Base-by-base conservation (phyloP, 768 basidiomycete species). In the Daedaleopsis nitida region DNA sequence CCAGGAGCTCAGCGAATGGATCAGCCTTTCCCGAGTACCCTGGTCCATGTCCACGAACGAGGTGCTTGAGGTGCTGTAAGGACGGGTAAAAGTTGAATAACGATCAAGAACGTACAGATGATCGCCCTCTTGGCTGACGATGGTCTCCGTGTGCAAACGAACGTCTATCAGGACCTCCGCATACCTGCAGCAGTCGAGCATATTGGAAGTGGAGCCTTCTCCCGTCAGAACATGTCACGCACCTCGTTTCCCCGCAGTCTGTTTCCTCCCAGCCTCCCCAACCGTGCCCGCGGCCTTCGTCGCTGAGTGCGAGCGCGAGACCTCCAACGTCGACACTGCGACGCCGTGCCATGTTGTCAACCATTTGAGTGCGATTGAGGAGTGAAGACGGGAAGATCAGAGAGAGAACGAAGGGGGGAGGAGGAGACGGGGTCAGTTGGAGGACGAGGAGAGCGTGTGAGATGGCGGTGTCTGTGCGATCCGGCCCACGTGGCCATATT, bases 271-370 rank as follows among this genome's bases (percentile, higher is more conserved):
- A 78, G 45, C 84, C 80, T 43, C 86, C 81, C 89, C 91, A 89
- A 39, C 89, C 89, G 68, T 85, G 83, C 27, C 91, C 88, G 60
- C 83, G 77, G 45, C 83, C 84, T 50, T 73, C 77, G 65, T 83
- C 84, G 59, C 77, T 79, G 52, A 91, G 83, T 0, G 94, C 93
- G 52, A 94, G 86, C 59, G 88, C 86, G 60, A 98, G 82, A 35
- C 94, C 95, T 13, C 95, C 95, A 45, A 92, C 83, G 74, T 98
- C 95, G 58, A 95, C 93, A 71, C 91, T 94, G 50, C 91, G 79
- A 55, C 94, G 80, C 60, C 84, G 67, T 8, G 42, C 62, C 59
- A 62, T 58, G 39, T n/a, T 44, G 59, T 64, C 67, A 19, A 42
- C 35, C 64, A 68, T 65, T 12, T 19, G 37, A 17, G 44, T 13